Conservation (phyloP, 305 asterid species). For the Withania somnifera region DNA sequence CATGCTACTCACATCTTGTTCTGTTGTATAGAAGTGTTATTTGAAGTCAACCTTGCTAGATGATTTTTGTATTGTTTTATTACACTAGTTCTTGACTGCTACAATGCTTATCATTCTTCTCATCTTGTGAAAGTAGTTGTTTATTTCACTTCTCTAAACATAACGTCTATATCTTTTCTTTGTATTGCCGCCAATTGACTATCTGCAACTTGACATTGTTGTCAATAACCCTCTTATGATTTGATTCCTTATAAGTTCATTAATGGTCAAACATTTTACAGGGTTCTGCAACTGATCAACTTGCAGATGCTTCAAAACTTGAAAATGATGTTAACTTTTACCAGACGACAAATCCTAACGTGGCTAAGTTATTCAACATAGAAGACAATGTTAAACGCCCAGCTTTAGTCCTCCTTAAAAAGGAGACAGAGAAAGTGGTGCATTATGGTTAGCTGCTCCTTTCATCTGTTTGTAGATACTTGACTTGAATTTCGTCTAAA, state of each 20-base stretch:
- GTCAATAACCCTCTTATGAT: background rate
- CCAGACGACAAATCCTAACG: constrained; percentile 54
- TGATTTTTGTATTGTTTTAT: background rate
- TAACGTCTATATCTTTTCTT: background rate
- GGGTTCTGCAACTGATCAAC: constrained; percentile 56
- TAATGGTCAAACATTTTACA: constrained; percentile 18
- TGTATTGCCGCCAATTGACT: background rate
- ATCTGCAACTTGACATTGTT: background rate
- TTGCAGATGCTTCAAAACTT: constrained; percentile 64
- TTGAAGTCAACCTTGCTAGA: background rate
- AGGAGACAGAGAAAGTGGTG: constrained; percentile 64
- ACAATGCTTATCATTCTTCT: background rate
- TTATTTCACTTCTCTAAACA: background rate
- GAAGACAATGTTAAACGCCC: constrained; percentile 54
- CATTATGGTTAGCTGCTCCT: constrained; percentile 46
- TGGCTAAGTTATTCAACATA: constrained; percentile 69
- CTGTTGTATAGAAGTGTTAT: background rate
- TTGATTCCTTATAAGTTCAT: background rate
- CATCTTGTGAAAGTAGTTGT: background rate
- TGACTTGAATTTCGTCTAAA: background rate
- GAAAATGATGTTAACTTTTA: constrained; percentile 59
- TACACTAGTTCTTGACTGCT: background rate
- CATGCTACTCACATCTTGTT: background rate
- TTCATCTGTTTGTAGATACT: background rate
- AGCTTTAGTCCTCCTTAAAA: constrained; percentile 69